Base-by-base conservation (phyloP, 495 filamentous ascomycete species). In the Hapsidospora chrysogenum region DNA sequence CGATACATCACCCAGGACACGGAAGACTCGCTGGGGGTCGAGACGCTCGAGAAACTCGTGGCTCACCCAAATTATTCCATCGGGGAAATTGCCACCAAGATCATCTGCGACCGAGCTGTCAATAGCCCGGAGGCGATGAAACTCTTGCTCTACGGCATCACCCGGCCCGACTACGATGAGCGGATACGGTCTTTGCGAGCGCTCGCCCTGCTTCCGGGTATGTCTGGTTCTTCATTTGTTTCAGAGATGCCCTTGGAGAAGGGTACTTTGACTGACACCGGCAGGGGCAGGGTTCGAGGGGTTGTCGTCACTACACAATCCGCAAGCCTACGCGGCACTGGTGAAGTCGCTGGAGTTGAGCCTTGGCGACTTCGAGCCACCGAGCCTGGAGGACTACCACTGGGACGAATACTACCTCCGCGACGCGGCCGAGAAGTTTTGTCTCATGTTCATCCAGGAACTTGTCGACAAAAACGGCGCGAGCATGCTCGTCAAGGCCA, bases 1-100 rank as follows among this genome's bases (percentile, higher is more conserved):
- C 65, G 68, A 40, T 70, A 70, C 44, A 72, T 72, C 39, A 72
- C 65, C 8, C 68, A 72, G 41, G 61, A 63, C n/a, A 68, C 66
- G n/a, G 68, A 72, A 40, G 68, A 72, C 33, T 63, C 66, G 2
- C 50, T 72, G 9, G 57, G 60, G 29, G 36, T 54, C 0, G 42
- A 43, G 23, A 72, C 68, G 0, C 46, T 72, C 5, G 57, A 67
- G 19, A 68, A 56, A n/a, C 54, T 72, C 14, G 43, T 70, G 5
- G 49, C 53, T 1, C 66, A 67, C 40, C 64, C 68, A 33, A 72
- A 67, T 45, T 62, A 57, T 31, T 47, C 58, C 11, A 68, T 72
- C 37, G 54, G 63, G 15, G 68, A 72, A 31, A 68, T 59, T 0
- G 49, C 66, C 1, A 44, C 64, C 27, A 63, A 61, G 29, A 70